A percentile compares a stretch with the other conserved stretches of the same genome.
Conservation (phyloP, 2,329 filamentous ascomycete genomes). For the Elsinoe batatas region DNA sequence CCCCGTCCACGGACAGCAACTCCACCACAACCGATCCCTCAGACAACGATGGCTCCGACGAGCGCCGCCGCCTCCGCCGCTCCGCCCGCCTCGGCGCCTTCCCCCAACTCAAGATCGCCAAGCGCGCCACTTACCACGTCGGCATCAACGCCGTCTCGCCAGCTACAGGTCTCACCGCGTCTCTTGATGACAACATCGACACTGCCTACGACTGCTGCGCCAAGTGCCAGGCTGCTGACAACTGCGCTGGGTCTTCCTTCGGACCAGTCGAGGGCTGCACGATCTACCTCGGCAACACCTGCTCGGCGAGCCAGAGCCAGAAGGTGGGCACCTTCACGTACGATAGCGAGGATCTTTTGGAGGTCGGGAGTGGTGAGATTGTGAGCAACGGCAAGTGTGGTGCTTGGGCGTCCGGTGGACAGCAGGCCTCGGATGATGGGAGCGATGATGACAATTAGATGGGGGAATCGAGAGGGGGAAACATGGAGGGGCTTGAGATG, state of each 20-base stretch:
- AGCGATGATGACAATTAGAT: neutral
- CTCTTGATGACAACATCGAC: neutral
- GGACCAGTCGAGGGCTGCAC: neutral
- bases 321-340: neutral
- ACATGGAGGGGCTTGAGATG: neutral
- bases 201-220: constrained; percentile 10
- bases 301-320: neutral
- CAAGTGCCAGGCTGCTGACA: neutral
- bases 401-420: neutral
- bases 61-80: neutral
- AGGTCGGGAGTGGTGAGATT: neutral
- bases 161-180: neutral
- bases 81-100: neutral
- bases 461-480: neutral
- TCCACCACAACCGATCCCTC: neutral
- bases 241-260: neutral
- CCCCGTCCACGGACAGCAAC: neutral
- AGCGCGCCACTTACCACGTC: constrained; percentile 5
- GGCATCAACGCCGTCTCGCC: constrained; percentile 5
- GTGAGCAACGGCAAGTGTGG: constrained; percentile 10
- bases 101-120: neutral
- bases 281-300: neutral
- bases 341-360: neutral
- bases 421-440: neutral
- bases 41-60: neutral